A percentile compares a stretch with the other conserved stretches of the same genome.
Evolutionary conservation across 257 asterid species (phyloP).

Genomic region (Cruciata laevipes): DNA sequence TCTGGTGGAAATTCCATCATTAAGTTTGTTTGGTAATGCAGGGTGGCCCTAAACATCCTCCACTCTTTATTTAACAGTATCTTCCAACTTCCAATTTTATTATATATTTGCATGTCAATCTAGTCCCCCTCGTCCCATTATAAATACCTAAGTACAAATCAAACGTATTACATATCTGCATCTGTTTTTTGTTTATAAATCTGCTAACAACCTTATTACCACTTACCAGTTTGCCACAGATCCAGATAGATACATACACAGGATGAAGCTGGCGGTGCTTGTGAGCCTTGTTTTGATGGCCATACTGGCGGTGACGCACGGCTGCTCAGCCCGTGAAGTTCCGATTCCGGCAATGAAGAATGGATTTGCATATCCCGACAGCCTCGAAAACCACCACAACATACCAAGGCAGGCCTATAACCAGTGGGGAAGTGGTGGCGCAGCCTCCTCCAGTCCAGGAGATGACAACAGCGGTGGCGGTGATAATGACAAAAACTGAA

Average conservation of each 20-base stretch:
- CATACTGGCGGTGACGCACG: background rate
- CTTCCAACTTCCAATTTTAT: background rate
- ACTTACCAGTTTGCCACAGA: background rate
- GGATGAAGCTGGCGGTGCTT: background rate
- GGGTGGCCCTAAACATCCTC: background rate
- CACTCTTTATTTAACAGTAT: slow-evolving; percentile 1
- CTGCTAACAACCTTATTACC: background rate
- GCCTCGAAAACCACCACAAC: slow-evolving; percentile 46
- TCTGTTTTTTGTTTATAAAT: background rate
- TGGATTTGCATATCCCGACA: slow-evolving; percentile 10
- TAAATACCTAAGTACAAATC: background rate
- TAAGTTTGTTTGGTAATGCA: slow-evolving; percentile 1
- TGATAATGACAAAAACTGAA: slow-evolving; percentile 14
- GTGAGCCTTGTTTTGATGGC: slow-evolving; percentile 1
- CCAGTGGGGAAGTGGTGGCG: slow-evolving; percentile 35
- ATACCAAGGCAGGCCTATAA: slow-evolving; percentile 48
- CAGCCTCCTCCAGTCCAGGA: slow-evolving; percentile 21
- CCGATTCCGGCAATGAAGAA: slow-evolving; percentile 2
- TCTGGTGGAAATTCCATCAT: background rate
- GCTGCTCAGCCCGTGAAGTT: background rate
- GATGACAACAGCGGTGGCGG: slow-evolving; percentile 14
- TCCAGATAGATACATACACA: background rate
- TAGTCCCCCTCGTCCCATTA: slow-evolving; percentile 1
- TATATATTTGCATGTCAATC: background rate
- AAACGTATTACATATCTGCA: background rate